Base-by-base conservation (phyloP, 441 rosid species). In the Populus tomentosa region DNA sequence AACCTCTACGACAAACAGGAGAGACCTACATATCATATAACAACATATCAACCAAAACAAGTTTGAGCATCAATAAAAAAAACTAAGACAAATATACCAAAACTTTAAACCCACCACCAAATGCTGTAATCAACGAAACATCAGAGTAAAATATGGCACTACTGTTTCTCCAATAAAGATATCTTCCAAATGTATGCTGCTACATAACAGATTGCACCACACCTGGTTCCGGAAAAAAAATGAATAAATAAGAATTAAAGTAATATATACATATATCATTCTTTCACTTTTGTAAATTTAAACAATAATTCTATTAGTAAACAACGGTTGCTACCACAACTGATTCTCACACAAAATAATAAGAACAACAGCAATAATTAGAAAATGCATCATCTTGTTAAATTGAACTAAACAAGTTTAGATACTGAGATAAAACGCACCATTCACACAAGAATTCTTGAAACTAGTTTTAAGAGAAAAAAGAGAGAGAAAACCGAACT, bases 1-100 rank as follows among this genome's bases (percentile, higher is more conserved):
- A 62, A 8, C 73, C 73, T 53, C 46, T 36, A 32, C 68, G 40
- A 50, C 23, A 61, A 69, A 42, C 75, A 72, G 68, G 11, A 77
- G 36, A 69, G 36, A 53, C 66, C 40, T 46, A 38, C 46, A 42
- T 23, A 64, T 77, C 71, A 21, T 36, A 13, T 23, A 33, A 42
- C n/a, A 30, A 65, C 46, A 50, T 36, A 53, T 53, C n/a, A 16
- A 18, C 61, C n/a, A 53, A 18, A 53, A 53, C n/a, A 5, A 18
- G 61, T 53, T 53, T 53, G 61, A 53, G n/a, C n/a, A 53, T 53
- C 7, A 16, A 53, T 53, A 53, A 53, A 2, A 16, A 16, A 53
- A 53, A 16, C n/a, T 16, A 1, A 53, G 61, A 50, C 2, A 50
- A 50, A 50, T 50, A 4, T 53, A 53, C 61, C 61, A 53, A 53